These are phyloP conservation scores for Penicillium robsamsonii DNA, from an alignment of 495 filamentous ascomycete genomes.

Conservation along the genomic window DNA sequence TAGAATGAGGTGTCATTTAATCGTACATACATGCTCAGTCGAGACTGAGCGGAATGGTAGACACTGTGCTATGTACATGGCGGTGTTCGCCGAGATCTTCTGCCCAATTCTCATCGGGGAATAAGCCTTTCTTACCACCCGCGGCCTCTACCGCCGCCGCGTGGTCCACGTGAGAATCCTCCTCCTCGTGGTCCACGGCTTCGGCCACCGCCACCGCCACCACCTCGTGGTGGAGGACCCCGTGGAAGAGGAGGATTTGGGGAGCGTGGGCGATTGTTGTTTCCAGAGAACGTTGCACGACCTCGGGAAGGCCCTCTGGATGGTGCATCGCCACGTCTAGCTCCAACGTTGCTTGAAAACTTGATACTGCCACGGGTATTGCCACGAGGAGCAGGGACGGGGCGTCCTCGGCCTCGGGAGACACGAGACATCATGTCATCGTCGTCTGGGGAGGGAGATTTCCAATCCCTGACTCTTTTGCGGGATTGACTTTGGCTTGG, in stretches of 20 bases:
- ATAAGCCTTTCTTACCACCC: not conserved
- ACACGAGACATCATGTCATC: conserved; percentile 28
- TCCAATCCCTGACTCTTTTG: conserved; percentile 8
- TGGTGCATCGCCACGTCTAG: not conserved
- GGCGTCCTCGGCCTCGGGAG: conserved; percentile 8
- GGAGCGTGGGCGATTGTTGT: not conserved
- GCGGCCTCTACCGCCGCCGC: conserved; percentile 2
- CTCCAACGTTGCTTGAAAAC: not conserved
- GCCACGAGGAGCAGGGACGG: conserved; percentile 2
- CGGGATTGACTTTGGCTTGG: not conserved
- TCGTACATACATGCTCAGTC: not conserved
- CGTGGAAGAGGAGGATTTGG: not conserved
- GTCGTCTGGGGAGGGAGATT: conserved; percentile 26
- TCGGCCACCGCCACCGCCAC: not conserved
- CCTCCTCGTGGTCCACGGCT: conserved; percentile 5
- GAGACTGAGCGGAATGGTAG: not conserved
- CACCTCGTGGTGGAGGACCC: not conserved
- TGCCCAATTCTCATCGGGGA: not conserved
- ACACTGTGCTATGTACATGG: not conserved
- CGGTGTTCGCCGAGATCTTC: not conserved
- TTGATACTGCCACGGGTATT: conserved; percentile 4
- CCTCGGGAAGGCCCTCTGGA: conserved; percentile 1
- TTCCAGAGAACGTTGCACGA: conserved; percentile 1
- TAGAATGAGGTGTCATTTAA: not conserved
- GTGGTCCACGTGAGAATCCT: conserved; percentile 6